Conservation (phyloP, 352 stramenopile genomes). For the Phytophthora multivora region DNA sequence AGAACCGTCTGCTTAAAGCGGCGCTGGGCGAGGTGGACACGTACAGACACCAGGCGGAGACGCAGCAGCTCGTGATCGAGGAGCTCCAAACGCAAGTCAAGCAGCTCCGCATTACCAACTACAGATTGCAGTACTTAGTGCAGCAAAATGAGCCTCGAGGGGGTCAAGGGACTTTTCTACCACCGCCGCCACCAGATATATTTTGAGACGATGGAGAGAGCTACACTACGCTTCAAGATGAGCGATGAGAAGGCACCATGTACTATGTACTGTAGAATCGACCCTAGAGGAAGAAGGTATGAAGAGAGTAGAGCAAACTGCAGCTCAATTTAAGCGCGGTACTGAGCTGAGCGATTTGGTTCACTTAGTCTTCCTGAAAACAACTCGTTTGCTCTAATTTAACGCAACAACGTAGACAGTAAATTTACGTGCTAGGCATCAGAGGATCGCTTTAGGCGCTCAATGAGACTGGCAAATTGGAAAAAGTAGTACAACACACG, state of each 20-base stretch:
- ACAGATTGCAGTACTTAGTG: slow-evolving; percentile 71
- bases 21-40: slow-evolving; percentile 47
- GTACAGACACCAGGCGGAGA: slow-evolving; percentile 48
- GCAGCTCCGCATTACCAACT: slow-evolving; percentile 70
- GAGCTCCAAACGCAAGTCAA: slow-evolving; percentile 73
- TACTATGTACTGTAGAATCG: slow-evolving; percentile 30
- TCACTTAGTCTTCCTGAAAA: slow-evolving; percentile 8
- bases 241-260: neutral
- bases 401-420: slow-evolving; percentile 23
- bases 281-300: slow-evolving; percentile 12
- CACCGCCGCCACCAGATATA: slow-evolving; percentile 69
- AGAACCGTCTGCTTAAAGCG: slow-evolving; percentile 60
- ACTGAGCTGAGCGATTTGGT: neutral
- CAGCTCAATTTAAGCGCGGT: slow-evolving; percentile 14
- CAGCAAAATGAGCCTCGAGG: slow-evolving; percentile 67
- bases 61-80: slow-evolving; percentile 73
- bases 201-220: slow-evolving; percentile 40
- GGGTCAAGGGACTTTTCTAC: slow-evolving; percentile 49
- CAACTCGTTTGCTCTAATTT: slow-evolving; percentile 29
- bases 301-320: slow-evolving; percentile 3
- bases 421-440: slow-evolving; percentile 1
- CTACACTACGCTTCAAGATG: slow-evolving; percentile 2
- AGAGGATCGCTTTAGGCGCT: slow-evolving; percentile 9
- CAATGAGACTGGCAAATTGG: slow-evolving; percentile 9
- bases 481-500: neutral